Evolutionary conservation across 2,329 filamentous ascomycete species (phyloP).

Genomic region (Alternaria arbusti): DNA sequence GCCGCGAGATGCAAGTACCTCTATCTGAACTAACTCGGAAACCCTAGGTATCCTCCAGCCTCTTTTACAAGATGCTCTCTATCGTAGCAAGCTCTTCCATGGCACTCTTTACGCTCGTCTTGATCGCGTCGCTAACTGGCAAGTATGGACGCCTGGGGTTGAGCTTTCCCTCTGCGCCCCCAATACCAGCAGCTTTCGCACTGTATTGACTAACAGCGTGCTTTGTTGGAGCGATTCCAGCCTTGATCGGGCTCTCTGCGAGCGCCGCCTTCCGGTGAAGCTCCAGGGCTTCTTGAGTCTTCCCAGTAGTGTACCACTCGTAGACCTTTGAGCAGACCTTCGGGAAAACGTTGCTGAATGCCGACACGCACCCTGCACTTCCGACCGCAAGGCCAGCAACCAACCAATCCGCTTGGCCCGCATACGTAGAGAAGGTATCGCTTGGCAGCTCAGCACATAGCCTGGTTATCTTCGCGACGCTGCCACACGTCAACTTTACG

Average conservation of each 20-base stretch:
- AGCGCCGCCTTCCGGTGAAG: slow-evolving; percentile 68
- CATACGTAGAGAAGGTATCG: slow-evolving; percentile 69
- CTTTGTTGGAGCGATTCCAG: slow-evolving; percentile 71
- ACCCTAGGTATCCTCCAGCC: not conserved
- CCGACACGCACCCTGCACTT: slow-evolving; percentile 62
- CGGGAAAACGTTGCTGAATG: slow-evolving; percentile 65
- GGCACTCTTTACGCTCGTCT: slow-evolving; percentile 25
- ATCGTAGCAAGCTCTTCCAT: slow-evolving; percentile 37
- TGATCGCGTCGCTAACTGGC: slow-evolving; percentile 33
- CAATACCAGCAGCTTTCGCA: slow-evolving; percentile 63
- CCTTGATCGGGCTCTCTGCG: slow-evolving; percentile 70
- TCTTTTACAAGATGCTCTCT: slow-evolving; percentile 23
- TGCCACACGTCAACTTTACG: slow-evolving; percentile 76
- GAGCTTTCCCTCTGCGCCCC: slow-evolving; percentile 37
- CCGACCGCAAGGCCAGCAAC: slow-evolving; percentile 62
- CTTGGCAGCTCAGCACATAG: slow-evolving; percentile 60
- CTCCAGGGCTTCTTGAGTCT: slow-evolving; percentile 62
- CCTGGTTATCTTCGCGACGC: slow-evolving; percentile 73
- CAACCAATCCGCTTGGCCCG: slow-evolving; percentile 76
- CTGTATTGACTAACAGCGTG: slow-evolving; percentile 69
- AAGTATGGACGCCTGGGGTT: slow-evolving; percentile 38
- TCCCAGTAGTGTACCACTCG: slow-evolving; percentile 65
- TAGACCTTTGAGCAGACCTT: slow-evolving; percentile 66
- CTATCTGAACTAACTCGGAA: not conserved
- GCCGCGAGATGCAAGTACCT: not conserved